Conservation (phyloP, 345 rosid genomes). For the Ceriops tagal region DNA sequence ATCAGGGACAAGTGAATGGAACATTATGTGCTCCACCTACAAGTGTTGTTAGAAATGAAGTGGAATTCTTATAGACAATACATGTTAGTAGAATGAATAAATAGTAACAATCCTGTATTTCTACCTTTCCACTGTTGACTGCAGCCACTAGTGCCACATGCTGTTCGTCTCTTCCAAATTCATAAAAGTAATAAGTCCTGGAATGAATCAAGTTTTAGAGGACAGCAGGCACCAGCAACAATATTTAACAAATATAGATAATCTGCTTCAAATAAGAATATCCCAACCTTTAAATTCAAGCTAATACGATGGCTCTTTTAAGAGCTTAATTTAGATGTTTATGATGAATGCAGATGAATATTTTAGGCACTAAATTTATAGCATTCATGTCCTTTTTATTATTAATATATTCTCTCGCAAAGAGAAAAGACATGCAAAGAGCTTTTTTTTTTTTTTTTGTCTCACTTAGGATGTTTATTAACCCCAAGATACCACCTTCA, state of each 20-base stretch:
- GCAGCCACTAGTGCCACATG: constrained; percentile 70
- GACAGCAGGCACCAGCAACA: constrained; percentile 11
- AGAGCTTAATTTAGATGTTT: not conserved
- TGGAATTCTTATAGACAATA: not conserved
- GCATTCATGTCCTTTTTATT: not conserved
- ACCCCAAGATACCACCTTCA: not conserved
- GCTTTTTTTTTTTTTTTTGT: not conserved
- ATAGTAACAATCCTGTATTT: constrained; percentile 1
- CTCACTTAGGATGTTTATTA: not conserved
- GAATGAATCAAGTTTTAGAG: constrained; percentile 15
- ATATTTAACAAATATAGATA: not conserved
- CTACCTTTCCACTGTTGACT: constrained; percentile 76
- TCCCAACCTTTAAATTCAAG: constrained; percentile 1
- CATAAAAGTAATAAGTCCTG: constrained; percentile 88
- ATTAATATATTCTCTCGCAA: not conserved
- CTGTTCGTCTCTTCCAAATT: constrained; percentile 77
- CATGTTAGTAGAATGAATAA: not conserved
- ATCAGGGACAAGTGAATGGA: not conserved
- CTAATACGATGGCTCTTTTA: not conserved
- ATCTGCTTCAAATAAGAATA: not conserved
- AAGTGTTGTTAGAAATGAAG: not conserved
- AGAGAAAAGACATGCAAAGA: not conserved
- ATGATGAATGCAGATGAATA: not conserved
- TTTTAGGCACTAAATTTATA: not conserved
- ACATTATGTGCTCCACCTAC: not conserved